Evolutionary conservation across 805 yeast species (phyloP), one percentile per base, ranked within the genome.

Genomic region (Candida montana): DNA sequence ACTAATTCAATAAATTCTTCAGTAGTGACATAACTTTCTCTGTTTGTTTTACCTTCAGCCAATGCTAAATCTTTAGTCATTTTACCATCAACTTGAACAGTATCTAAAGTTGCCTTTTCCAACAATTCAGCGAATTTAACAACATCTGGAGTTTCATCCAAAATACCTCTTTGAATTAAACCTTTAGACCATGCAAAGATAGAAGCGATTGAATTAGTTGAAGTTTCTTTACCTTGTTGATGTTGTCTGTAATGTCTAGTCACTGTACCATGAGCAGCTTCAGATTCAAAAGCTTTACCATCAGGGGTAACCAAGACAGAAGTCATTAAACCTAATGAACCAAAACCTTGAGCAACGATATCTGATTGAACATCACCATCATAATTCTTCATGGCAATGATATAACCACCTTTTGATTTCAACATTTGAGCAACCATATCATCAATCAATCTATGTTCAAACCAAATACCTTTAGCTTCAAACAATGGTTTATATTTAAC

Each of bases 351-450:
- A 24, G 98, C 98, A 44, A 91, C 96, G 58, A 91, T 84, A 65
- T 91, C 98, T 13, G 95, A 83, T 69, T 89, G 90, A 42, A 91
- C 98, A 63, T 91, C 98, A 65, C 98, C 98, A 64, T 91, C 98
- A 68, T 91, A 91, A 72, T 91, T 91, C 74, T 91, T 91, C 83
- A 91, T 78, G 36, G 98, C 98, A 67, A 91, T 86, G 56, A 91
- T 83, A 64, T 73, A 91, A 6, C 98, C 97, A 57, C 98, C 98
- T 60, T 77, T 80, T 35, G 96, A 87, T 72, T 91, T 91, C 63
- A 91, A 71, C 97, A 91, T 90, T 72, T 91, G 97, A 18, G 98
- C 98, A 38, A 91, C 98, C 98, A 91, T 91, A 63, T 91, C 98
- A 67, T 91, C 98, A 53, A 91, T 91, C 54, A 91, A 73, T 57